Evolutionary conservation across 768 basidiomycete genomes (phyloP), one percentile per base, ranked within the genome.

Genomic region (Solioccasus polychromus): DNA sequence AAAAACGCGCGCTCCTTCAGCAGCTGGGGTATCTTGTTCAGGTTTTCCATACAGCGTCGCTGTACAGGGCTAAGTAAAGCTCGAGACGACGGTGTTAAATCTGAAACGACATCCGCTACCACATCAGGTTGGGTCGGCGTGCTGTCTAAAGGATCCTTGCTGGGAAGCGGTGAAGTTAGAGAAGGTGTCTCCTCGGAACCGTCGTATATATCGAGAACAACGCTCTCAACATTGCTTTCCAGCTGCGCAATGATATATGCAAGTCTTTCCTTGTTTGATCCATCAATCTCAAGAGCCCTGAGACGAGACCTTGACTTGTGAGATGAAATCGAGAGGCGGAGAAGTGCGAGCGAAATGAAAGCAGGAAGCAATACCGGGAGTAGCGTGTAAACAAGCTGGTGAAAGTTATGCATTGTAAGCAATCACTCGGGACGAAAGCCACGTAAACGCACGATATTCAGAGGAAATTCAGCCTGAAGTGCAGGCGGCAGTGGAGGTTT

Each of bases 1-100:
- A 91, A 82, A 58, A 79, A 88, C 17, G 77, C 85, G 17, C 77
- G 62, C 53, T 86, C 77, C 66, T 91, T 92, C 69, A 80, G 74
- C 37, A 92, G 59, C 24, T 71, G 65, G 0, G 87, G 85, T 10
- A 92, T 74, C 34, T 68, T 70, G 62, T 91, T 91, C 30, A 92
- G 69, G 62, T 71, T 75, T 6, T 64, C 66, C 5, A 77, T 77
- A 26, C 85, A 80, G 46, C 67, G 70, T 14, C 64, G 72, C 58
- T 92, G 89, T 10, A 73, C 58, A 2, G 77, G 69, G 15, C 76
- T 77, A 20, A 90, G 67, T 23, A 76, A 63, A 19, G 75, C 76
- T 45, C 75, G 73, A 30, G 61, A 67, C 2, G 57, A 40, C 25
- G 30, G 43, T 11, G 48, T 42, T 26, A 22, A 37, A 26, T 53